Conservation (phyloP, 139 green algal species). For the Chlorella ohadii region DNA sequence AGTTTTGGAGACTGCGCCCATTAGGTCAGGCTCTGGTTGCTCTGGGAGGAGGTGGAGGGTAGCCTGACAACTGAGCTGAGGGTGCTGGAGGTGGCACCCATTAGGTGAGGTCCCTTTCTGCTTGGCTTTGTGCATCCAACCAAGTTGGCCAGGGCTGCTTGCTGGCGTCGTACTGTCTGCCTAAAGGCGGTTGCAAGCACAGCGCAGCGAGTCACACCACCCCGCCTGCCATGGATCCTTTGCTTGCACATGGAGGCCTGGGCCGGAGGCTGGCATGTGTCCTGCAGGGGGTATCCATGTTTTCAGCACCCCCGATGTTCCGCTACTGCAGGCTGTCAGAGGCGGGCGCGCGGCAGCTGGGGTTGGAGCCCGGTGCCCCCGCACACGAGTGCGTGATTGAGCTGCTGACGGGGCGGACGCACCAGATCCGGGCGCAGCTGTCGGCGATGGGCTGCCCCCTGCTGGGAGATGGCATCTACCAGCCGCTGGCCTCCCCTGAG, state of each 20-base stretch:
- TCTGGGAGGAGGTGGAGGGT: not conserved
- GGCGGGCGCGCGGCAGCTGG: constrained; percentile 39
- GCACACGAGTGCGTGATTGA: constrained; percentile 68
- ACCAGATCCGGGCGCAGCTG: constrained; percentile 87
- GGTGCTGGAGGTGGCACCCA: constrained; percentile 50
- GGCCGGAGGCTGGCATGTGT: too few relatives aligned
- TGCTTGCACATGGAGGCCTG: too few relatives aligned
- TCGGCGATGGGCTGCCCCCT: constrained; percentile 69
- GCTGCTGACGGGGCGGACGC: constrained; percentile 83
- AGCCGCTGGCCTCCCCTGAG: constrained; percentile 41
- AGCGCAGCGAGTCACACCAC: too few relatives aligned
- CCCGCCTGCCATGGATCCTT: too few relatives aligned
- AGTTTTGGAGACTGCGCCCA: constrained; percentile 49
- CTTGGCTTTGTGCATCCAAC: too few relatives aligned
- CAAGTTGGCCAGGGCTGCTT: too few relatives aligned
- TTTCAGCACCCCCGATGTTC: too few relatives aligned
- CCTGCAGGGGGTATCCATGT: too few relatives aligned
- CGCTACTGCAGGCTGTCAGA: not conserved
- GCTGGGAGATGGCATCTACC: constrained; percentile 81
- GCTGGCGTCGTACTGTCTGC: too few relatives aligned
- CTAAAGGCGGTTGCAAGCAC: too few relatives aligned
- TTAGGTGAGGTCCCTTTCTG: not conserved
- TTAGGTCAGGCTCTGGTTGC: not conserved
- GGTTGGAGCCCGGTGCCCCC: not conserved
- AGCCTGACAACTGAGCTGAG: constrained; percentile 53